These are phyloP conservation scores for Chenopodium suecicum DNA, from an alignment of 148 eudicot genomes.

Conservation along the genomic window DNA sequence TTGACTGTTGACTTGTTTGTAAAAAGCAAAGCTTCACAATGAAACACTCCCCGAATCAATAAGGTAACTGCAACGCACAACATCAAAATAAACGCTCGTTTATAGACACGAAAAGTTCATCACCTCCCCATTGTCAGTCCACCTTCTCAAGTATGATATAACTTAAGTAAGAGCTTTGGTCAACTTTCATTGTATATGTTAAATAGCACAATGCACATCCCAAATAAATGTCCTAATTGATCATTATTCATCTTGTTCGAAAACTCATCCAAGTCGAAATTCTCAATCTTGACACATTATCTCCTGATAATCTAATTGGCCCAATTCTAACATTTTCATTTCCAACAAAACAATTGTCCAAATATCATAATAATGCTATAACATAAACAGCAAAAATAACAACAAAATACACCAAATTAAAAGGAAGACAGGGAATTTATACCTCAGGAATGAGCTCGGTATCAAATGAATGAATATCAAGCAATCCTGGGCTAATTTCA, in stretches of 20 bases:
- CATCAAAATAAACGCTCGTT: no score
- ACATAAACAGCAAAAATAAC: neutral
- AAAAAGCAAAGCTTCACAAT: no score
- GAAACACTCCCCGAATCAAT: no score
- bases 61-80: no score
- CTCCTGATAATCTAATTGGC: neutral
- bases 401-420: neutral
- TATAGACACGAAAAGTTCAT: no score
- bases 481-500: slow-evolving; percentile 65
- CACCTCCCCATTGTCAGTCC: no score
- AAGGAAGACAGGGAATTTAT: neutral
- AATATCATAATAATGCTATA: neutral
- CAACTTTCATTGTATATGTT: no score
- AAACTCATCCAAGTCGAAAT: neutral
- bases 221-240: no score
- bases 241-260: neutral
- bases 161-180: no score
- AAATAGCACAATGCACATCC: no score
- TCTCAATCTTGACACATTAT: neutral
- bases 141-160: no score
- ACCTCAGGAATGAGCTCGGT: slow-evolving; percentile 75
- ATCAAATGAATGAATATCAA: slow-evolving; percentile 65
- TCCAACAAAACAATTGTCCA: neutral
- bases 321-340: neutral
- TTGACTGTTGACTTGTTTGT: no score